phyloP scores from a whole-genome alignment of 768 basidiomycete species.

The Rickenella mellea region DNA sequence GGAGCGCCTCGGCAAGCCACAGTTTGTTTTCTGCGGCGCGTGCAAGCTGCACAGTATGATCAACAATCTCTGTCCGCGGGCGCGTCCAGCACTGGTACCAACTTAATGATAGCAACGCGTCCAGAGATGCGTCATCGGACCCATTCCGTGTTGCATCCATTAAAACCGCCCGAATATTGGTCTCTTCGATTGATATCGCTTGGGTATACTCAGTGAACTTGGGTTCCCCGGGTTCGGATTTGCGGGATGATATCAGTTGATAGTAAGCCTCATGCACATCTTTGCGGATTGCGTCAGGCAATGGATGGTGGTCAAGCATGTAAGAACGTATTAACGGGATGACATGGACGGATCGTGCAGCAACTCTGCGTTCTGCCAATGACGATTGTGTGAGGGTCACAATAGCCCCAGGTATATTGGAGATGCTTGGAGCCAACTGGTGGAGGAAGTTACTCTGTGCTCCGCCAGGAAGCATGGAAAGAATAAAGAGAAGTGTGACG shows the following conservation, averaged over 20 bases:
- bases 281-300: no score
- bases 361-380: background rate
- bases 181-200: slow-evolving; percentile 4
- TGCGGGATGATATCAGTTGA: no score
- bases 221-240: slow-evolving; percentile 4
- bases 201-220: slow-evolving; percentile 3
- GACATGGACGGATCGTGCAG: no score
- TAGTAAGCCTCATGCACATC: no score
- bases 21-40: background rate
- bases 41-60: background rate
- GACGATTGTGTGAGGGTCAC: background rate
- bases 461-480: slow-evolving; percentile 18
- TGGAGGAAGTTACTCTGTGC: slow-evolving; percentile 8
- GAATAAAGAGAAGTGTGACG: slow-evolving; percentile 11
- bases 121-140: no score
- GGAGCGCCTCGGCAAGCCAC: slow-evolving; percentile 1
- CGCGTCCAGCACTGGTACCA: no score
- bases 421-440: slow-evolving; percentile 4
- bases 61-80: background rate
- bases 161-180: slow-evolving; percentile 5
- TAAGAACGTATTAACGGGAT: background rate
- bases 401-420: background rate
- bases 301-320: no score
- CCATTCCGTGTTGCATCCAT: slow-evolving; percentile 2
- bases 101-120: no score